These are phyloP conservation scores for Suillus subluteus DNA, from an alignment of 768 basidiomycete genomes.

Conservation along the genomic window DNA sequence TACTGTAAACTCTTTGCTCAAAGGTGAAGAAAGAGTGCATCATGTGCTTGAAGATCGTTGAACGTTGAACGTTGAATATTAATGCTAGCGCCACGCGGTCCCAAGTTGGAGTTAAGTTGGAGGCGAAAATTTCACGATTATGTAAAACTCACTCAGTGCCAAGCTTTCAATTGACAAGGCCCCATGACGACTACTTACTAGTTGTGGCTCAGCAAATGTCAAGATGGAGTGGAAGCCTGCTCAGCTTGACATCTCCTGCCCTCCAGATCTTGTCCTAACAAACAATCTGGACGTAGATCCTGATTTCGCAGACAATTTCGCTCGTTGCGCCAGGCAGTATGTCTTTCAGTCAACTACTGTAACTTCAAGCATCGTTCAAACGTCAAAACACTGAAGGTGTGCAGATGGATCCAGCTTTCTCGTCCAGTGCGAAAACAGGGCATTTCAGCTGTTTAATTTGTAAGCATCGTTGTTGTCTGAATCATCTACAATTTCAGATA, in stretches of 20 bases:
- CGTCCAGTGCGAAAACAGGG: slow-evolving; percentile 71
- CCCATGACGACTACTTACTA: background rate
- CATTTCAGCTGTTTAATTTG: slow-evolving; percentile 59
- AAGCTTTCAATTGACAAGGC: background rate
- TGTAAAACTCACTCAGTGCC: background rate
- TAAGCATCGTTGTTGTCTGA: slow-evolving; percentile 24
- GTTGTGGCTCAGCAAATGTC: background rate
- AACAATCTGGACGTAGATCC: slow-evolving; percentile 25
- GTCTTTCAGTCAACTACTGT: slow-evolving; percentile 6
- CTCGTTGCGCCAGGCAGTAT: slow-evolving; percentile 60
- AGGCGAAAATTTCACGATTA: background rate
- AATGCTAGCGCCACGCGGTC: too few relatives aligned
- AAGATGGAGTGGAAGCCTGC: slow-evolving; percentile 35
- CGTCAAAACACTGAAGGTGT: slow-evolving; percentile 50
- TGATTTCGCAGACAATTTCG: slow-evolving; percentile 48
- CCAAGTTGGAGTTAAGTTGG: background rate
- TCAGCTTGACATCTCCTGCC: slow-evolving; percentile 29
- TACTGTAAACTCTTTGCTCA: too few relatives aligned
- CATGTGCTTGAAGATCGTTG: background rate
- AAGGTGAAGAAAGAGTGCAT: too few relatives aligned
- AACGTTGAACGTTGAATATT: too few relatives aligned
- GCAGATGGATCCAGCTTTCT: slow-evolving; percentile 74
- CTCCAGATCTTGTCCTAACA: slow-evolving; percentile 17
- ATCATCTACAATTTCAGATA: background rate
- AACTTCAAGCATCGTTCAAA: background rate